phyloP scores from a whole-genome alignment of 179 eudicot genomes.

The Silene noctiflora region DNA sequence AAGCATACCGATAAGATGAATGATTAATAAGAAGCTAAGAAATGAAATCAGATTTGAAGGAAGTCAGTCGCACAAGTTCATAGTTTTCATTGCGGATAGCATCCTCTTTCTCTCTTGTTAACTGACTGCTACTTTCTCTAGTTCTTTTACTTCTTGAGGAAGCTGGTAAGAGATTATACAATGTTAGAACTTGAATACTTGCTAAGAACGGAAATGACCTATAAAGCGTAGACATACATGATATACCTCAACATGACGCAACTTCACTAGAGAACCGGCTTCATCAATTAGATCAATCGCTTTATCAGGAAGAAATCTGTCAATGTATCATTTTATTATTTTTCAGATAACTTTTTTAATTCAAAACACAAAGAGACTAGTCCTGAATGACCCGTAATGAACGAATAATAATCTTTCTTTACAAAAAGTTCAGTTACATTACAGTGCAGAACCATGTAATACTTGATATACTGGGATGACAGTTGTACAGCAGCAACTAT shows the following conservation, averaged over 20 bases:
- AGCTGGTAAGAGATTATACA: slow-evolving; percentile 37
- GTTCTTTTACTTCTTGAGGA: slow-evolving; percentile 83
- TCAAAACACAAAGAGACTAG: too few relatives aligned
- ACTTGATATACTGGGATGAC: slow-evolving; percentile 76
- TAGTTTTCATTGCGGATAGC: slow-evolving; percentile 74
- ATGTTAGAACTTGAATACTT: not conserved
- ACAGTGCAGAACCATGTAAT: too few relatives aligned
- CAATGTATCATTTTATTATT: slow-evolving; percentile 43
- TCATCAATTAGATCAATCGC: slow-evolving; percentile 95
- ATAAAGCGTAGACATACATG: not conserved
- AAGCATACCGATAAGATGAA: not conserved
- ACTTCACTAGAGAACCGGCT: slow-evolving; percentile 90
- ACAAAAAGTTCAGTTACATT: too few relatives aligned
- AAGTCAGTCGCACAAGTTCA: slow-evolving; percentile 54
- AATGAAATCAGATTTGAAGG: not conserved
- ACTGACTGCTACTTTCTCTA: slow-evolving; percentile 78
- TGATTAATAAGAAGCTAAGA: not conserved
- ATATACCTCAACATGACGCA: slow-evolving; percentile 82
- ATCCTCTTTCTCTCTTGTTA: slow-evolving; percentile 73
- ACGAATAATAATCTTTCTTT: too few relatives aligned
- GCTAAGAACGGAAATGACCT: not conserved
- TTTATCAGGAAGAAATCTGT: slow-evolving; percentile 93
- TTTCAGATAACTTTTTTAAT: not conserved
- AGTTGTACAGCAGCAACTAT: slow-evolving; percentile 77
- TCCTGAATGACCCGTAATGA: too few relatives aligned